These are phyloP conservation scores for Colletotrichum tamarilloi DNA, from an alignment of 2,329 filamentous ascomycete species.

Conservation along the genomic window DNA sequence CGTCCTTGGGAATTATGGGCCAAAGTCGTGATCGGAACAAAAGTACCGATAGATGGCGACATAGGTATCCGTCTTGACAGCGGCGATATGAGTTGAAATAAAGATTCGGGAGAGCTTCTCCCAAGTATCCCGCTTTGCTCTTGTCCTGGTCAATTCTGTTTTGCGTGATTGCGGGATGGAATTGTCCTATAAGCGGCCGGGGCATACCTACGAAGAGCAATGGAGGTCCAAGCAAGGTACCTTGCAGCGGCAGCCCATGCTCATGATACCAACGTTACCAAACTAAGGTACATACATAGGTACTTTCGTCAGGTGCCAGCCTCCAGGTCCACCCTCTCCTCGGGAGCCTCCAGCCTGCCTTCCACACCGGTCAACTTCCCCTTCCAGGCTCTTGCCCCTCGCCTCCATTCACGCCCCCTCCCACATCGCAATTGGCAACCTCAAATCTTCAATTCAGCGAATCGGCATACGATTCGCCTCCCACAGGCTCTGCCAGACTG, in stretches of 20 bases:
- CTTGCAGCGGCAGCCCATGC: background rate
- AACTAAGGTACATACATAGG: background rate
- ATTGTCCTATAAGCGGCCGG: background rate
- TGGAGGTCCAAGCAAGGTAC: background rate
- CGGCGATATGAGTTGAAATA: background rate
- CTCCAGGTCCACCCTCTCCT: background rate
- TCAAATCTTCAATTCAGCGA: background rate
- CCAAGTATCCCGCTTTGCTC: background rate
- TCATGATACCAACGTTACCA: too few species aligned
- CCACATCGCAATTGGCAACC: background rate
- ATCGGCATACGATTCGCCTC: constrained; percentile 13
- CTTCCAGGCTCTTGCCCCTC: background rate
- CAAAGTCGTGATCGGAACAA: background rate
- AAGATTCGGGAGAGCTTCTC: background rate
- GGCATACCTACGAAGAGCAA: background rate
- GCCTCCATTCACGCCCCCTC: constrained; percentile 3
- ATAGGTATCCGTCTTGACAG: background rate
- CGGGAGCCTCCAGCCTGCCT: constrained; percentile 13
- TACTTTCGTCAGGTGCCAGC: background rate
- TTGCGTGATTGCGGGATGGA: constrained; percentile 1
- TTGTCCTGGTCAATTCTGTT: background rate
- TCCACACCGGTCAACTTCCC: background rate
- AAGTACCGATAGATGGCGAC: background rate
- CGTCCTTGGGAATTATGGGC: background rate
- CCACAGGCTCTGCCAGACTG: background rate